Evolutionary conservation across 805 yeast genomes (phyloP).

Genomic region (Suhomyces tanzawaensis): DNA sequence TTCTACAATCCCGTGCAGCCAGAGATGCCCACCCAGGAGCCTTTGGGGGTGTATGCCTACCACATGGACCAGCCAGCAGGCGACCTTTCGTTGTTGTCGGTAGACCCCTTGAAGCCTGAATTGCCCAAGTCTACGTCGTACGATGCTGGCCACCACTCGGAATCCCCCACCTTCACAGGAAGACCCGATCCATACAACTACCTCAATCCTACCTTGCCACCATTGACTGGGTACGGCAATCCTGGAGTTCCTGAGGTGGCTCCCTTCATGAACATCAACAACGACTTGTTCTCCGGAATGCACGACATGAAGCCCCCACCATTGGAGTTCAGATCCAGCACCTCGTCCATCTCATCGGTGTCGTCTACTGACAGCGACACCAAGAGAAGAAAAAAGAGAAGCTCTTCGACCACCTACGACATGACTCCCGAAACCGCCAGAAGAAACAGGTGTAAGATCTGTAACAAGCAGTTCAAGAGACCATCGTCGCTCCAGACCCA

Average conservation of each 20-base stretch:
- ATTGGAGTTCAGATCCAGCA: background rate
- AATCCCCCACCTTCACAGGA: background rate
- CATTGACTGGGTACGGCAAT: background rate
- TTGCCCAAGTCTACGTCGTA: background rate
- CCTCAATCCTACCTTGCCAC: background rate
- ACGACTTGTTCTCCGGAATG: too few relatives aligned
- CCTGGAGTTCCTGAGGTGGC: background rate
- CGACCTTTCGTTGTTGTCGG: background rate
- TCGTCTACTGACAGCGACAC: slow-evolving; percentile 1
- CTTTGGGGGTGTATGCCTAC: background rate
- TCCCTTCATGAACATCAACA: background rate
- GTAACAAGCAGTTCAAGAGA: slow-evolving; percentile 76
- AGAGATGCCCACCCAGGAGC: background rate
- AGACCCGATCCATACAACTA: slow-evolving; percentile 3
- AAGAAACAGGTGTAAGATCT: slow-evolving; percentile 50
- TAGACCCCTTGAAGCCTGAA: background rate
- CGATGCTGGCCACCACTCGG: background rate
- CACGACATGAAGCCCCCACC: background rate
- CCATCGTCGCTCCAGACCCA: slow-evolving; percentile 83
- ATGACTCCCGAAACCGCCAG: slow-evolving; percentile 47
- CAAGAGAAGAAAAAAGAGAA: slow-evolving; percentile 1
- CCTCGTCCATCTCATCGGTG: slow-evolving; percentile 4
- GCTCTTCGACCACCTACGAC: slow-evolving; percentile 8
- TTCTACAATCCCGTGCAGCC: background rate
- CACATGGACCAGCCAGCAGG: background rate